Evolutionary conservation across 1,139 yeast species (phyloP), one percentile per base, ranked within the genome.

Genomic region (Sugiyamaella novakii): DNA sequence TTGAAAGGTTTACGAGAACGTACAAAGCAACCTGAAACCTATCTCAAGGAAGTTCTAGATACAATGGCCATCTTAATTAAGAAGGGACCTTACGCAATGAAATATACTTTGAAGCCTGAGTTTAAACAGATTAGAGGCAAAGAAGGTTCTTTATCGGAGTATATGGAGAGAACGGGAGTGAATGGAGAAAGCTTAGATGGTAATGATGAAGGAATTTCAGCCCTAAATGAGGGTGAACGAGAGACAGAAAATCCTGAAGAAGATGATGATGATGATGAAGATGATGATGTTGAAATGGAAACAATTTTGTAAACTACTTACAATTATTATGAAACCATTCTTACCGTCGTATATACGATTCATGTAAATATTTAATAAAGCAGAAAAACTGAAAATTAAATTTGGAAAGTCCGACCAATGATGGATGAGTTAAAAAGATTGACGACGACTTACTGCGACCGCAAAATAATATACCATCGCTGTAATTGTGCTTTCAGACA

Each of bases 61-160:
- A 81, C 87, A 43, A 88, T 92, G 65, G 98, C 98, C 1, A 79
- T 81, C 39, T 76, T 92, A 62, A 91, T 87, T 60, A 89, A 92
- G 64, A 88, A 88, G 67, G 99, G 99, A 17, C 97, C 98, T 0
- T 91, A 91, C 65, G 95, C 98, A 1, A 78, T 91, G 64, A 91
- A 87, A 68, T 92, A 91, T 70, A 84, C 89, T 50, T 73, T 92
- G 63, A 87, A 87, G 70, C 92, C 91, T 5, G 98, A 92, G 69
- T 92, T 87, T 69, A 87, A 84, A 54, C 63, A 62, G 38, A 59
- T 67, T 46, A 57, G 63, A 54, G 83, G 83, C 14, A 63, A 74
- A 83, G 62, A 61, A 10, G 55, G 58, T 25, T 54, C 61, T 5
- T 42, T 61, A 15, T 59, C 65, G 10, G 59, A 55, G 21, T 60